Conservation (phyloP, 1,139 yeast species). For the Hansenula sp. region DNA sequence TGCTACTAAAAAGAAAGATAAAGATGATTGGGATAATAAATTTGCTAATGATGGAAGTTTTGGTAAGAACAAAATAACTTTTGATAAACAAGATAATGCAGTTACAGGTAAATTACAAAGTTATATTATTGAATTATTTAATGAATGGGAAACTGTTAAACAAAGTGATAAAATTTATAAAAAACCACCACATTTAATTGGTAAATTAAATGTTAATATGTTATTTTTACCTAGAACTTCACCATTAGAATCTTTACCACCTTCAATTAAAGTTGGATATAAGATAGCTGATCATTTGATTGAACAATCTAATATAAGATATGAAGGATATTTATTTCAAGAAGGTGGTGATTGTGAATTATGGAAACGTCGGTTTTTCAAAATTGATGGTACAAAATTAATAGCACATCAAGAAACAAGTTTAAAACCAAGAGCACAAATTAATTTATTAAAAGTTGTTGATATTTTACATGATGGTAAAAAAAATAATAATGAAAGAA, state of each 20-base stretch:
- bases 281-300: conserved; percentile 45
- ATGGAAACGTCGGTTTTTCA: conserved; percentile 61
- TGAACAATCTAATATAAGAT: conserved; percentile 32
- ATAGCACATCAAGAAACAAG: conserved; percentile 63
- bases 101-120: conserved; percentile 49
- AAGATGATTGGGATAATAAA: conserved; percentile 52
- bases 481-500: conserved; percentile 32
- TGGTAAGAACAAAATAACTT: conserved; percentile 67
- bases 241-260: conserved; percentile 55
- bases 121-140: conserved; percentile 59
- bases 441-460: conserved; percentile 58
- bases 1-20: conserved; percentile 42
- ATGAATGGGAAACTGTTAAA: conserved; percentile 68
- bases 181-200: conserved; percentile 58
- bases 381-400: conserved; percentile 53
- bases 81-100: conserved; percentile 50
- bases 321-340: conserved; percentile 66
- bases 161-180: conserved; percentile 29
- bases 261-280: conserved; percentile 56
- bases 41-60: conserved; percentile 87
- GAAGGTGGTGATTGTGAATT: conserved; percentile 74
- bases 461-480: conserved; percentile 50
- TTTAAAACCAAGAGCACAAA: conserved; percentile 60
- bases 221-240: conserved; percentile 63
- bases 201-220: conserved; percentile 66